These are phyloP conservation scores for Stephanodiscus triporus DNA, from an alignment of 108 stramenopile species.

Conservation along the genomic window DNA sequence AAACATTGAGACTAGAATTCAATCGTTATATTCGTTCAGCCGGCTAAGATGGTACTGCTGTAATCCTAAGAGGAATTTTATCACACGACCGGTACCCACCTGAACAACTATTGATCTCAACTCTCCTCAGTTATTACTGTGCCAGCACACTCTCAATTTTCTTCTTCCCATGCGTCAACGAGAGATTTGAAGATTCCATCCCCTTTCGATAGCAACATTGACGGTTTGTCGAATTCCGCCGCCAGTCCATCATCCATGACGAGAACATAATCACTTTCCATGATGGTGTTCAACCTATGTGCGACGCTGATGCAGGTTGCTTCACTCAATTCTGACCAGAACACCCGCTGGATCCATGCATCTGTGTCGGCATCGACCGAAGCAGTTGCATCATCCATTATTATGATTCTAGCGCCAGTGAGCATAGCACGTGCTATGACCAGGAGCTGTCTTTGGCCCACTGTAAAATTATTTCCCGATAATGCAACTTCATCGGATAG, in stretches of 20 bases:
- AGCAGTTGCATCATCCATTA: conserved; percentile 91
- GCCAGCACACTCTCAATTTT: no score
- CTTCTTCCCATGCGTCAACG: conserved; percentile 65
- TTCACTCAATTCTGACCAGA: conserved; percentile 69
- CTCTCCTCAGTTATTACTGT: no score
- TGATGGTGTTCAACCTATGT: conserved; percentile 95
- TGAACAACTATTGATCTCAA: no score
- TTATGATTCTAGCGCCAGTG: conserved; percentile 65
- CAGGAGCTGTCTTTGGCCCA: conserved; percentile 96
- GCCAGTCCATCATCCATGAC: conserved; percentile 93
- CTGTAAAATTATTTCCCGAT: conserved; percentile 89
- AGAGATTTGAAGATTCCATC: conserved; percentile 79
- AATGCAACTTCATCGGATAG: conserved; percentile 80
- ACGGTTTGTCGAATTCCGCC: conserved; percentile 79
- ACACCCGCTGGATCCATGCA: conserved; percentile 81
- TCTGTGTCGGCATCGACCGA: conserved; percentile 94
- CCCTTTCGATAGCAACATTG: conserved; percentile 55
- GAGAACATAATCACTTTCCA: conserved; percentile 92
- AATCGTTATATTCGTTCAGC: no score
- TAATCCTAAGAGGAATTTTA: no score
- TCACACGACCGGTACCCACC: no score
- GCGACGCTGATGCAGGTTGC: conserved; percentile 91
- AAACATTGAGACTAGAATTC: no score
- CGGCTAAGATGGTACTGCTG: no score
- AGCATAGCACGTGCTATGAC: conserved; percentile 95